Conservation (phyloP, 306 rosid genomes). For the Inga leiocalycina region DNA sequence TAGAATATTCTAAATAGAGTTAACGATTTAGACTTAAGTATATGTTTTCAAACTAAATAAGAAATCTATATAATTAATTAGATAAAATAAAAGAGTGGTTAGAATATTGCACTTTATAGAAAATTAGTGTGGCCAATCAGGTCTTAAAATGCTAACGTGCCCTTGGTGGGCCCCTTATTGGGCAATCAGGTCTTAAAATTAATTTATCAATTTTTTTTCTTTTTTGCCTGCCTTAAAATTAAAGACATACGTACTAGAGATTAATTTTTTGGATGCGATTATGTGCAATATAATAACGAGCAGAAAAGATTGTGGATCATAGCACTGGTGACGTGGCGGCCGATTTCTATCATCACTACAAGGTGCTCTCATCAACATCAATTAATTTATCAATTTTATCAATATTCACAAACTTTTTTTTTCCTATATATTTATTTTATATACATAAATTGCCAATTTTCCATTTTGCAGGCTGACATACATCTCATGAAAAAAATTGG, state of each 20-base stretch:
- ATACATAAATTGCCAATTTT: background rate
- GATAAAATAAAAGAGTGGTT: no score
- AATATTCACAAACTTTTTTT: background rate
- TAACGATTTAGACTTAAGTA: no score
- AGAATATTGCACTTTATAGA: no score
- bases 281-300: background rate
- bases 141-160: no score
- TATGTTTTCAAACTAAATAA: no score
- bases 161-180: no score
- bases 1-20: no score
- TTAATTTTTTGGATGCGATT: background rate
- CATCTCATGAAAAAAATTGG: constrained; percentile 53
- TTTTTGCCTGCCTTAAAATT: no score
- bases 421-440: background rate
- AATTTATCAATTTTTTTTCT: no score
- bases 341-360: constrained; percentile 45
- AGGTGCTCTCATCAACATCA: constrained; percentile 20
- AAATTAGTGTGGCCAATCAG: no score
- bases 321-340: constrained; percentile 36
- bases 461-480: constrained; percentile 44
- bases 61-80: no score
- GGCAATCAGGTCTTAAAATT: no score
- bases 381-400: background rate
- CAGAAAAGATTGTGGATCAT: constrained; percentile 54
- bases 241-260: background rate